Evolutionary conservation across 129 eudicot genomes (phyloP), one percentile per base, ranked within the genome.

Genomic region (Calendula officinalis): DNA sequence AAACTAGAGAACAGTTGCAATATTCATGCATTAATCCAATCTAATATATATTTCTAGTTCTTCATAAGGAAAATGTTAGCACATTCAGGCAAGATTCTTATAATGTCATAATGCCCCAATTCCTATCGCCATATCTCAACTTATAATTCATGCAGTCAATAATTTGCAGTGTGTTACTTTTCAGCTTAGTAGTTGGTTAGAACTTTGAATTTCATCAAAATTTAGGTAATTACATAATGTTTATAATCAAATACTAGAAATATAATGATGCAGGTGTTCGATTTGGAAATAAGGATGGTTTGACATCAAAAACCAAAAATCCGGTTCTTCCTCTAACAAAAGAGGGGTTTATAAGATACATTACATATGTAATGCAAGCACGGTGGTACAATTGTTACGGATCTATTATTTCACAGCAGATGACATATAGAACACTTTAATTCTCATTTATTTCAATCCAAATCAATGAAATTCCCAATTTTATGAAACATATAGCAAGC

Each of bases 341-440:
- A 5, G 22, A 66, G 62, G 62, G 71, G 61, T 66, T 66, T 66
- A 66, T 10, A 36, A 57, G 41, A 22, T 46, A 49, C 58, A 30
- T 39, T 40, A 61, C 22, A 37, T 58, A 16, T 30, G 66, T 50
- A 60, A 70, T 39, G 60, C 42, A 38, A 60, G n/a, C 22, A 37
- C 42, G 39, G 10, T 6, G 60, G 32, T 38, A 47, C 40, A 46
- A n/a, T 48, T 27, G n/a, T 8, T 7, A 34, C 13, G 60, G 60
- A 71, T 71, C 76, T 45, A 32, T 30, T 9, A 53, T 52, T 62
- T 62, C 56, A 62, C 48, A 53, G 43, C 64, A 22, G 37, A 12
- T 2, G 7, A 38, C 17, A 40, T 60, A 34, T 22, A 58, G 36
- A 36, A 45, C 57, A 32, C 65, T 43, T 4, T 3, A 53, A 32